phyloP scores from a whole-genome alignment of 2,329 filamentous ascomycete species.

The Pseudogymnoascus sp. region DNA sequence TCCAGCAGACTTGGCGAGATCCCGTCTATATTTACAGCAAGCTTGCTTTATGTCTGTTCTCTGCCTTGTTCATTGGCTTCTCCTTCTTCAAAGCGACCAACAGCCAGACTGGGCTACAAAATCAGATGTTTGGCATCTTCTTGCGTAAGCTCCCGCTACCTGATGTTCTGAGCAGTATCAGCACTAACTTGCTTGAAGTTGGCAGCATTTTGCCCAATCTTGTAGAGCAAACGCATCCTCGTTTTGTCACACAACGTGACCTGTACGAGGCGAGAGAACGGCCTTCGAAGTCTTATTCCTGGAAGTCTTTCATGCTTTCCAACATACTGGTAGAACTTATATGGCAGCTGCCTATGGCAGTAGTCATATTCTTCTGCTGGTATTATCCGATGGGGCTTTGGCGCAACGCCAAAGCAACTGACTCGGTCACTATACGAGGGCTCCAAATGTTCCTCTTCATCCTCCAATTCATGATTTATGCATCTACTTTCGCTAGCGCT shows the following conservation, averaged over 20 bases:
- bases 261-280: slow-evolving; percentile 46
- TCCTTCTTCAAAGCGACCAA: slow-evolving; percentile 57
- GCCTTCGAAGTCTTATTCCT: slow-evolving; percentile 24
- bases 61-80: slow-evolving; percentile 51
- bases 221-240: slow-evolving; percentile 52
- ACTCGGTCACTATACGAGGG: slow-evolving; percentile 56
- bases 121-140: slow-evolving; percentile 65
- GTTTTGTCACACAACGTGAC: slow-evolving; percentile 55
- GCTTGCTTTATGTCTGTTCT: slow-evolving; percentile 41
- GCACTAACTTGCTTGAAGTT: slow-evolving; percentile 40
- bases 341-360: slow-evolving; percentile 62
- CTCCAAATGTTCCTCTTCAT: slow-evolving; percentile 70
- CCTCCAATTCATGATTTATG: slow-evolving; percentile 65
- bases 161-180: not conserved
- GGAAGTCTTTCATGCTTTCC: slow-evolving; percentile 13
- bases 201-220: not conserved
- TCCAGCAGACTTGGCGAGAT: slow-evolving; percentile 67
- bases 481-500: slow-evolving; percentile 71
- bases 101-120: slow-evolving; percentile 55
- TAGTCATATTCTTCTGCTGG: slow-evolving; percentile 67
- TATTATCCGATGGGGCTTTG: slow-evolving; percentile 77
- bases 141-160: slow-evolving; percentile 37
- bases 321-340: slow-evolving; percentile 68
- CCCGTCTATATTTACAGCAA: slow-evolving; percentile 69
- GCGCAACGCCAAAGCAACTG: slow-evolving; percentile 52